A percentile compares a stretch with the other conserved stretches of the same genome.
phyloP scores from a whole-genome alignment of 2,329 filamentous ascomycete genomes.

The Colletotrichum caudatum region DNA sequence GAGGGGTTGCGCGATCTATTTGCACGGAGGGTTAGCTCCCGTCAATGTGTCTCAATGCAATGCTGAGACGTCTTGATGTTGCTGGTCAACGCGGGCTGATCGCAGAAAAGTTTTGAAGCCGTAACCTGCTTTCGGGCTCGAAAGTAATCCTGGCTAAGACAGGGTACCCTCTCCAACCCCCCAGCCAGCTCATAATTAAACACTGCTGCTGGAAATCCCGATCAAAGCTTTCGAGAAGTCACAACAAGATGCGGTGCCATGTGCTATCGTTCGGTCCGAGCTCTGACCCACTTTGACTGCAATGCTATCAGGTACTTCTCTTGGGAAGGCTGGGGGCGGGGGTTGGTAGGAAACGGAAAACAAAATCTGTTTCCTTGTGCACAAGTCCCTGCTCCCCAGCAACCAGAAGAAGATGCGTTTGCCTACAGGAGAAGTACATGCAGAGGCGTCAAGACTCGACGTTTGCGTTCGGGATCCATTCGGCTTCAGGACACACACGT shows the following conservation, averaged over 20 bases:
- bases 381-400: neutral
- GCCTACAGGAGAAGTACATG: neutral
- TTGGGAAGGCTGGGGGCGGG: constrained; percentile 12
- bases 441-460: neutral
- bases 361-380: neutral
- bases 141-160: neutral
- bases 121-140: constrained; percentile 2
- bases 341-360: neutral
- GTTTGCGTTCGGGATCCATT: neutral
- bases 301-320: constrained; percentile 1
- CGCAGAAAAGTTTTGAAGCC: neutral
- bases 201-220: neutral
- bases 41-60: neutral
- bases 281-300: constrained; percentile 14
- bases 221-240: neutral
- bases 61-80: neutral
- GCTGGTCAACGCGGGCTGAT: constrained; percentile 5
- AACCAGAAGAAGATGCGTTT: neutral
- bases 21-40: neutral
- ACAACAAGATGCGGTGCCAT: constrained; percentile 10
- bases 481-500: neutral
- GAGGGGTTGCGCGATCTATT: neutral
- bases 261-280: constrained; percentile 6
- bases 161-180: neutral
- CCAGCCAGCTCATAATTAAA: neutral